Percentiles rank a stretch among this genome's conserved stretches.
phyloP scores from a whole-genome alignment of 1,284 basidiomycete genomes.

The Boletus albobrunnescens region DNA sequence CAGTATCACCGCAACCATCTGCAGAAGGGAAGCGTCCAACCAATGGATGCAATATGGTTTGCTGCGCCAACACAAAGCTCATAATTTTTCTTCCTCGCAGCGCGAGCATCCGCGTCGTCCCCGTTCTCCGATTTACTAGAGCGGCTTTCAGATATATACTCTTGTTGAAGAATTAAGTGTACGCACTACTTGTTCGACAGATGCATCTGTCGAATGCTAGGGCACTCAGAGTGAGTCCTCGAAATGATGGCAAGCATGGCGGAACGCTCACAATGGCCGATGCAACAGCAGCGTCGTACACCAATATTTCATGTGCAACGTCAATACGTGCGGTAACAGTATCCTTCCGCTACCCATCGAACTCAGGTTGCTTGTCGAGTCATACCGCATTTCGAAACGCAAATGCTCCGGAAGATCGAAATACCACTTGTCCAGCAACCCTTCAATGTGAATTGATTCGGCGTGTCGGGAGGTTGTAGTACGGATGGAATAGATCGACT shows the following conservation, averaged over 20 bases:
- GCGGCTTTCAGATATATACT: conserved; percentile 12
- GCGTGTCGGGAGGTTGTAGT: conserved; percentile 52
- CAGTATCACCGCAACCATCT: background rate
- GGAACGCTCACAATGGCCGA: conserved; percentile 68
- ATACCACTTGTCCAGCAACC: conserved; percentile 73
- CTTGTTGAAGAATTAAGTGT: conserved; percentile 8
- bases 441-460: conserved; percentile 60
- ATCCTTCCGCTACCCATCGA: conserved; percentile 32
- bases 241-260: background rate
- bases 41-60: conserved; percentile 74
- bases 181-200: conserved; percentile 31
- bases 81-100: conserved; percentile 61
- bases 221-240: background rate
- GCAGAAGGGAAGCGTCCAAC: conserved; percentile 35
- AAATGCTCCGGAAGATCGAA: conserved; percentile 69
- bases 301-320: conserved; percentile 86
- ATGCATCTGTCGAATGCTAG: conserved; percentile 27
- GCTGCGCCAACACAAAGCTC: conserved; percentile 70
- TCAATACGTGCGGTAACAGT: conserved; percentile 62
- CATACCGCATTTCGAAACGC: conserved; percentile 52
- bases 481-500: conserved; percentile 71
- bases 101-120: conserved; percentile 51
- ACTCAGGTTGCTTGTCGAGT: conserved; percentile 23
- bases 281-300: conserved; percentile 75
- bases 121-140: conserved; percentile 32